Percentiles rank a stretch among this genome's conserved stretches.
These are phyloP conservation scores for Neurospora tetrasperma DNA, from an alignment of 495 filamentous ascomycete genomes.

Conservation along the genomic window DNA sequence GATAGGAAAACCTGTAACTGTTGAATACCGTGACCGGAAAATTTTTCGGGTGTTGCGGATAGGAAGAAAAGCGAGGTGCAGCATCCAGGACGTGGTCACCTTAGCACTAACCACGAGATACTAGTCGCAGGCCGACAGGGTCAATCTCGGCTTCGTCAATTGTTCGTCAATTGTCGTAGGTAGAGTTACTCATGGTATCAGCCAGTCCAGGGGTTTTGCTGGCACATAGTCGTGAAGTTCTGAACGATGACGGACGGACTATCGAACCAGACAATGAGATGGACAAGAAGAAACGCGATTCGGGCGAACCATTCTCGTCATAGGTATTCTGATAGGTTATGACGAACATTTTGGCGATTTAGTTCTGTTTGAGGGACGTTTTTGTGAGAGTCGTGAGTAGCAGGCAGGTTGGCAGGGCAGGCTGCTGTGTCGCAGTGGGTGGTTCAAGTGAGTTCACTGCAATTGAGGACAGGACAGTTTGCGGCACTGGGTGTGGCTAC, in stretches of 20 bases:
- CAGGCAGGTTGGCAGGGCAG: neutral
- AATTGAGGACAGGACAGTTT: conserved; percentile 11
- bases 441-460: neutral
- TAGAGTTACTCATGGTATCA: neutral
- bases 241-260: neutral
- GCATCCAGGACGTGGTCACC: neutral
- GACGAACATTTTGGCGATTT: neutral
- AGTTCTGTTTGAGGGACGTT: neutral
- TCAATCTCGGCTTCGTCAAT: neutral
- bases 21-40: neutral
- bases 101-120: neutral
- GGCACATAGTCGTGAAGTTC: neutral
- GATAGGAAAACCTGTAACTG: neutral
- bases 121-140: neutral
- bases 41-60: neutral
- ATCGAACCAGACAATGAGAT: neutral
- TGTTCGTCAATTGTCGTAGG: neutral
- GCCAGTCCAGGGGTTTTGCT: neutral
- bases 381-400: neutral
- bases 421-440: neutral
- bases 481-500: conserved; percentile 21
- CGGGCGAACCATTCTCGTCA: neutral
- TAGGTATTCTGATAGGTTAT: neutral
- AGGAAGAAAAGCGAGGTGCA: neutral
- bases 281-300: neutral